Evolutionary conservation across 257 asterid genomes (phyloP), one percentile per base, ranked within the genome.

Genomic region (Solanum tacnaense): DNA sequence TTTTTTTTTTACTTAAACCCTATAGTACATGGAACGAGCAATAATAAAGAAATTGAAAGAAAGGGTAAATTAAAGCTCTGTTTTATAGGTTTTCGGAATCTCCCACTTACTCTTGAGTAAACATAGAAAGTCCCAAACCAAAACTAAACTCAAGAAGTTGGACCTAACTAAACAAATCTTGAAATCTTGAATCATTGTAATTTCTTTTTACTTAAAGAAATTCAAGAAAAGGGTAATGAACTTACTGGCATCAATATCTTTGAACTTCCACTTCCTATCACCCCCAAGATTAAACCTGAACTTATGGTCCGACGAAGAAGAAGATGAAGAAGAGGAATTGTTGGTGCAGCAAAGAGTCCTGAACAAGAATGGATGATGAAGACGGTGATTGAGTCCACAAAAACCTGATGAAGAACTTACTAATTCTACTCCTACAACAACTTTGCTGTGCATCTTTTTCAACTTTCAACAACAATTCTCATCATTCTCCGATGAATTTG

Each of bases 241-340:
- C 97, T 92, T 87, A 97, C 99, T 88, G 31, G 95, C 75, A 92
- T 95, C 94, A 86, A 96, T 92, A 88, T 92, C 97, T 39, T 89
- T 92, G 92, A 97, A 83, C 89, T 96, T 97, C 98, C 95, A 89
- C 84, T 91, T 97, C 89, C 78, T 91, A 84, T 92, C 94, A 49
- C 91, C 93, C 90, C 87, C 92, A 87, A 89, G 88, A 93, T 91
- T 94, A 74, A 97, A 91, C 79, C 92, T 92, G 88, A 92, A 92
- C 91, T 93, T 94, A 34, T 87, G 87, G 23, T 86, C 92, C 15
- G 91, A 62, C 35, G 93, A 71, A 7, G 62, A 52, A 5, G 62
- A 52, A n/a, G 96, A 81, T 39, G 89, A 89, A 25, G 94, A 90
- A 27, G 94, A 88, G 34, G 89, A 91, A 88, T 84, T 92, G 86